These are phyloP conservation scores for Lenzites betulinus DNA, from an alignment of 768 basidiomycete species.

Conservation along the genomic window DNA sequence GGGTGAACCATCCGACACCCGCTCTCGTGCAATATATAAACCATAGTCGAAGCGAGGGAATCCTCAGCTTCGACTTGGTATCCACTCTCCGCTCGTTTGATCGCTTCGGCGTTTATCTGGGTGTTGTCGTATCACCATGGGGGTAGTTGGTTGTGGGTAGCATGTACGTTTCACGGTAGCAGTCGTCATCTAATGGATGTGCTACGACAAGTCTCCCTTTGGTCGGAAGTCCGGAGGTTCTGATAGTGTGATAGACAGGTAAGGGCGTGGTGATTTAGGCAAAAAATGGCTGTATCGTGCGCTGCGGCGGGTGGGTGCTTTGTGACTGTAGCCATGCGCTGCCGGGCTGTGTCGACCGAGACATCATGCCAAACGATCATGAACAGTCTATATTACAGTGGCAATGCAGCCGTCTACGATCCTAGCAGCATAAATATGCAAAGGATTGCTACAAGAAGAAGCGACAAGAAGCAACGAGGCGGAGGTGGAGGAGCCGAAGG, in stretches of 20 bases:
- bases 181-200: neutral
- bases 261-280: neutral
- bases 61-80: no score
- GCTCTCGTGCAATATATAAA: no score
- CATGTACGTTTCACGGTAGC: neutral
- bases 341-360: slow-evolving; percentile 1
- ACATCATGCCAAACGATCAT: neutral
- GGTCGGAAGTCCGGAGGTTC: neutral
- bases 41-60: no score
- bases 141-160: neutral
- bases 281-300: neutral
- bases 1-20: no score
- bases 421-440: neutral
- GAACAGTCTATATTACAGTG: slow-evolving; percentile 3
- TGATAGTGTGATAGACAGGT: neutral
- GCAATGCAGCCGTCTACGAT: neutral
- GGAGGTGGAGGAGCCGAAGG: neutral
- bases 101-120: no score
- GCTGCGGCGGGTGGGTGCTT: neutral
- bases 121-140: no score
- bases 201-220: neutral
- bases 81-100: no score
- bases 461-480: neutral
- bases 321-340: neutral
- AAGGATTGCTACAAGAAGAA: neutral